phyloP scores from a whole-genome alignment of 116 monocot species.

The Dioscorea cayenensis region DNA sequence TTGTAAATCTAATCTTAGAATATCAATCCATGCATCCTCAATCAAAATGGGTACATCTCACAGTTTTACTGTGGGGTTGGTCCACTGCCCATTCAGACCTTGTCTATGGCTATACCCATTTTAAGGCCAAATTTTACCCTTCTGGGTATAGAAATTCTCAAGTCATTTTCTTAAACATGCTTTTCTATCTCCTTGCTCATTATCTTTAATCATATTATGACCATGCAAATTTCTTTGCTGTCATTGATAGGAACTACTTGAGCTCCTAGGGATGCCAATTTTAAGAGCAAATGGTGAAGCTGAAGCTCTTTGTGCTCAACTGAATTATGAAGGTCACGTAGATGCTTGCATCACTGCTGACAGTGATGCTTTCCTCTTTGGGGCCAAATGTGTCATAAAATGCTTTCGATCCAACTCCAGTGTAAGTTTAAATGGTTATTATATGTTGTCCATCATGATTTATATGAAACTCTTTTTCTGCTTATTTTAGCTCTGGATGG shows the following conservation, averaged over 20 bases:
- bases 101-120: background rate
- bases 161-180: background rate
- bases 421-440: slow-evolving; percentile 15
- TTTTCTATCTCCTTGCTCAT: background rate
- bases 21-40: too few relatives aligned
- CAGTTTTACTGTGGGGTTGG: too few relatives aligned
- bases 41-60: too few relatives aligned
- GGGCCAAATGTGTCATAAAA: slow-evolving; percentile 88
- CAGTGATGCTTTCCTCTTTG: slow-evolving; percentile 92
- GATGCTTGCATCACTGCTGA: slow-evolving; percentile 98
- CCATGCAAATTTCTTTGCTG: background rate
- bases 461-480: background rate
- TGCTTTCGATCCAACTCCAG: slow-evolving; percentile 65
- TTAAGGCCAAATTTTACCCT: background rate
- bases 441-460: background rate
- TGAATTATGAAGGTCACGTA: slow-evolving; percentile 73
- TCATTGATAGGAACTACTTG: slow-evolving; percentile 69
- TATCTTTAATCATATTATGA: background rate
- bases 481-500: background rate
- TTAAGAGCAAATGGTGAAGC: slow-evolving; percentile 70
- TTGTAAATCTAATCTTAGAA: too few relatives aligned
- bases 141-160: background rate
- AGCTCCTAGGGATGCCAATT: slow-evolving; percentile 81
- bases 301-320: slow-evolving; percentile 88
- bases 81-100: too few relatives aligned